Conservation (phyloP, 257 asterid genomes). For the Nicotiana paniculata region DNA sequence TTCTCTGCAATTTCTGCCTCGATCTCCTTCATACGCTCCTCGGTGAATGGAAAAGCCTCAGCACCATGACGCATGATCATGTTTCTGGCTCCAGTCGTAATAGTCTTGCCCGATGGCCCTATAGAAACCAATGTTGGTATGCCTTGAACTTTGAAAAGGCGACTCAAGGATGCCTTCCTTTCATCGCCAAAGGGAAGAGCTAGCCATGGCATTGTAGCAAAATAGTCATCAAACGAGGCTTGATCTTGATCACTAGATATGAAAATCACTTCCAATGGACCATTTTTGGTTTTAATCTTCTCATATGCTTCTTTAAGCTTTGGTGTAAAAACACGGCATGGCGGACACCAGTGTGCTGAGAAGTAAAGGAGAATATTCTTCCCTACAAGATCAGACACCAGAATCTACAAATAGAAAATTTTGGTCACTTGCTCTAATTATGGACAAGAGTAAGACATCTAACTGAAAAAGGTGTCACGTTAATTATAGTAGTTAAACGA, state of each 20-base stretch:
- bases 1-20: constrained; percentile 40
- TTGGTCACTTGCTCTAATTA: background rate
- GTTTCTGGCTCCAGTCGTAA: constrained; percentile 51
- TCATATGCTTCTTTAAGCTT: constrained; percentile 50
- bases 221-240: constrained; percentile 60
- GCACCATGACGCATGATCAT: constrained; percentile 55
- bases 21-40: constrained; percentile 60
- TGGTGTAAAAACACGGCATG: constrained; percentile 88
- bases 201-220: constrained; percentile 85
- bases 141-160: constrained; percentile 63
- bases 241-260: constrained; percentile 79
- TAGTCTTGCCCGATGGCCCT: constrained; percentile 60
- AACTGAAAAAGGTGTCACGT: background rate
- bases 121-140: constrained; percentile 70
- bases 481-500: background rate
- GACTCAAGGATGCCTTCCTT: constrained; percentile 48
- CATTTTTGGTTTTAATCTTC: constrained; percentile 43
- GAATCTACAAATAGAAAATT: constrained; percentile 40
- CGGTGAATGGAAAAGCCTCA: constrained; percentile 69
- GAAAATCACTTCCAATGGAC: constrained; percentile 63
- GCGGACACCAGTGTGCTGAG: constrained; percentile 98
- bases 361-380: constrained; percentile 69
- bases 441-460: background rate
- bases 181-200: constrained; percentile 75
- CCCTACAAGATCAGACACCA: constrained; percentile 71